Conservation (phyloP, 768 basidiomycete species). For the Pisolithus microcarpus region DNA sequence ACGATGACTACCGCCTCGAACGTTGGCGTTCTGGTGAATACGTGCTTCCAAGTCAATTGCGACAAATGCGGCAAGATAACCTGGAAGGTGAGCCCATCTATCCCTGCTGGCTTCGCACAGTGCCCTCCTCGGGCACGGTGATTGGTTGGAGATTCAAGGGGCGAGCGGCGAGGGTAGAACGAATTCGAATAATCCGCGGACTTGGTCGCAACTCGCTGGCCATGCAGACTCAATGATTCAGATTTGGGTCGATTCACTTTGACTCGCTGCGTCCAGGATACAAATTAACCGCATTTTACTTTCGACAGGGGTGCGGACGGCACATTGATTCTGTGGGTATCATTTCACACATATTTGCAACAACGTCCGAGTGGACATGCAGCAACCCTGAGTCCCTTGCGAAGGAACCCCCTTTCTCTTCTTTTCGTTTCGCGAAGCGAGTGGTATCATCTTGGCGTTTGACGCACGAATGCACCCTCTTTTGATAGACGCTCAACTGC, state of each 20-base stretch:
- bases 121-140: conserved; percentile 1
- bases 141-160: conserved; percentile 9
- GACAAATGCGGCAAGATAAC: conserved; percentile 59
- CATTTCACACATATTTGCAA: conserved; percentile 7
- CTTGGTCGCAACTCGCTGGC: not conserved
- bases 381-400: conserved; percentile 5
- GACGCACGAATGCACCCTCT: conserved; percentile 11
- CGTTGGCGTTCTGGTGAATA: conserved; percentile 36
- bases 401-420: not conserved
- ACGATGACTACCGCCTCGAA: conserved; percentile 18
- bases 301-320: conserved; percentile 57
- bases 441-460: not conserved
- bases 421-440: not conserved
- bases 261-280: not conserved
- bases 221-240: too few relatives aligned
- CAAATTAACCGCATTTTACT: conserved; percentile 5
- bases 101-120: conserved; percentile 18
- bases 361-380: not conserved
- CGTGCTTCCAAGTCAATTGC: conserved; percentile 55
- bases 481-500: conserved; percentile 20
- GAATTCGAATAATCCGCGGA: conserved; percentile 9
- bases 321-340: conserved; percentile 57
- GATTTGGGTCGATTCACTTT: too few relatives aligned
- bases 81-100: conserved; percentile 48
- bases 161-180: not conserved